phyloP scores from a whole-genome alignment of 306 rosid genomes.

The Sphenostylis stenocarpa region DNA sequence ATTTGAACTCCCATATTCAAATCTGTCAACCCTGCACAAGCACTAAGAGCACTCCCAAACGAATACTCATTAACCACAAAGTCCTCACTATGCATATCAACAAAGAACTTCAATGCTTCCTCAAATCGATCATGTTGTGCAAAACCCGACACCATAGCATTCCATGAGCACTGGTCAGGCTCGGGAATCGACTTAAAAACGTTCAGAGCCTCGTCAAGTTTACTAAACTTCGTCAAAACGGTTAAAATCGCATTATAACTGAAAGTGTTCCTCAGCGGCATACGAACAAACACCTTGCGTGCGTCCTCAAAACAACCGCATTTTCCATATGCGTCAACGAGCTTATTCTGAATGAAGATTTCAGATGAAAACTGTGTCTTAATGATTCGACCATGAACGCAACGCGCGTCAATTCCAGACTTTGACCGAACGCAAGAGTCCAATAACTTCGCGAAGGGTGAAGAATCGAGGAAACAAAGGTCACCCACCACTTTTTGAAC shows the following conservation, averaged over 20 bases:
- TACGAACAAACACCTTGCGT: conserved; percentile 44
- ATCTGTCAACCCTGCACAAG: conserved; percentile 54
- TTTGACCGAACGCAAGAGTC: conserved; percentile 45
- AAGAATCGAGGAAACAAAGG: conserved; percentile 40
- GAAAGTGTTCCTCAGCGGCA: conserved; percentile 48
- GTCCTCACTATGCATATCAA: conserved; percentile 47
- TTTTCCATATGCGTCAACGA: conserved; percentile 49
- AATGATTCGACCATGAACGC: conserved; percentile 46
- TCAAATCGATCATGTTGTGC: conserved; percentile 42
- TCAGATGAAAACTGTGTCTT: conserved; percentile 49
- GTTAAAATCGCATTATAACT: conserved; percentile 48
- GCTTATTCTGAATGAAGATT: conserved; percentile 48
- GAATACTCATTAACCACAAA: conserved; percentile 53
- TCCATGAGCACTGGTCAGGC: conserved; percentile 65
- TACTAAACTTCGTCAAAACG: conserved; percentile 37
- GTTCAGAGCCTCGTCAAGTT: conserved; percentile 47
- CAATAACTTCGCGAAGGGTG: conserved; percentile 48
- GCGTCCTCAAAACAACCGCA: conserved; percentile 42
- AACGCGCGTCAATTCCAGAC: conserved; percentile 31
- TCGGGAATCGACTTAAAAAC: conserved; percentile 47
- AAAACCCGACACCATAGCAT: conserved; percentile 51
- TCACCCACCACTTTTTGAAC: conserved; percentile 43
- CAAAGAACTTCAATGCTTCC: conserved; percentile 46
- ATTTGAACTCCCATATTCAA: conserved; percentile 54
- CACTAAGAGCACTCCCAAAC: conserved; percentile 56